Evolutionary conservation across 768 basidiomycete species (phyloP).

Genomic region (Lactifluus pinguis): DNA sequence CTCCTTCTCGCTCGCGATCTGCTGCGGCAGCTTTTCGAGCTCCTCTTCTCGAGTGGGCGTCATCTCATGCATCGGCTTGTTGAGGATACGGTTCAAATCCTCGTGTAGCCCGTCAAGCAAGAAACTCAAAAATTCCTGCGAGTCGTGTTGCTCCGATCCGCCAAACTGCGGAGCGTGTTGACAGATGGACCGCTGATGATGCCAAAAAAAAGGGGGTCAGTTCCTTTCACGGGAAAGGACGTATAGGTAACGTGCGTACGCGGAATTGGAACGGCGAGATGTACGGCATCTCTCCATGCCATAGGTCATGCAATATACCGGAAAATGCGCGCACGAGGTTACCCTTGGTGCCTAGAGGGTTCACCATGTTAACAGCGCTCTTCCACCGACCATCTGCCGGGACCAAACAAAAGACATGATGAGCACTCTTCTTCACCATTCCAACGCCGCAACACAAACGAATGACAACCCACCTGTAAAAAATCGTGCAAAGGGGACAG

Average conservation of each 20-base stretch:
- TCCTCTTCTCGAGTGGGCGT: slow-evolving; percentile 81
- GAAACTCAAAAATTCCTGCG: slow-evolving; percentile 94
- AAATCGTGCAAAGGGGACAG: slow-evolving; percentile 86
- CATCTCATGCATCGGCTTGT: slow-evolving; percentile 53
- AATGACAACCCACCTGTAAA: slow-evolving; percentile 59
- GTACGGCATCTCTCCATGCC: slow-evolving; percentile 78
- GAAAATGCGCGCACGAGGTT: slow-evolving; percentile 75
- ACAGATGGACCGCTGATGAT: slow-evolving; percentile 46
- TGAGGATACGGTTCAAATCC: slow-evolving; percentile 82
- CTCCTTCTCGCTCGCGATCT: slow-evolving; percentile 86
- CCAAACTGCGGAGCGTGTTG: slow-evolving; percentile 62
- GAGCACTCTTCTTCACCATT: background rate
- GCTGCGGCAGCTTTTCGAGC: slow-evolving; percentile 76
- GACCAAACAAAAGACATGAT: background rate
- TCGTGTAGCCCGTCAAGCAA: slow-evolving; percentile 94
- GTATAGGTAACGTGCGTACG: slow-evolving; percentile 32
- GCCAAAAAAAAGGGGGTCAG: slow-evolving; percentile 21
- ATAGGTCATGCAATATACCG: slow-evolving; percentile 74
- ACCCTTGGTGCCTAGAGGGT: slow-evolving; percentile 85
- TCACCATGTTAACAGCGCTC: slow-evolving; percentile 72
- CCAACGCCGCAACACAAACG: background rate
- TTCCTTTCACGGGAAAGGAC: background rate
- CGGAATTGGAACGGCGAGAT: slow-evolving; percentile 77
- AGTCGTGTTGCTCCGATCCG: slow-evolving; percentile 90
- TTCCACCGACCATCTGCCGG: slow-evolving; percentile 68